These are phyloP conservation scores for Orychophragmus violaceus DNA, from an alignment of 345 rosid genomes.

Conservation along the genomic window DNA sequence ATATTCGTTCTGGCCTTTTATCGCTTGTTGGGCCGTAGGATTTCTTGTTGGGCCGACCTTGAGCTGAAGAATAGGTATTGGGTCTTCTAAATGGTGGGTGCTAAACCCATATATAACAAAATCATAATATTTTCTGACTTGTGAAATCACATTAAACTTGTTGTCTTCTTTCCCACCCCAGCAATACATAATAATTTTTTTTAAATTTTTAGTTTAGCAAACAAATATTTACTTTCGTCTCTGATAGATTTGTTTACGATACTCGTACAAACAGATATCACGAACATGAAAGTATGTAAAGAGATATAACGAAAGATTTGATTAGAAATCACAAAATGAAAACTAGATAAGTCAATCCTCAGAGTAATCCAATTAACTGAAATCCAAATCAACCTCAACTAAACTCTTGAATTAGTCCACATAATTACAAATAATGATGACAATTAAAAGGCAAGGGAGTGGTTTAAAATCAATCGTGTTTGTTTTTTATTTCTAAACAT, in stretches of 20 bases:
- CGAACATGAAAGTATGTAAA: not conserved
- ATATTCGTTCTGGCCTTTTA: too few species aligned
- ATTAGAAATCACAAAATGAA: conserved; percentile 11
- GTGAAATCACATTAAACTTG: too few species aligned
- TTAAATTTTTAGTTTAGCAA: too few species aligned
- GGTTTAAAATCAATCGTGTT: conserved; percentile 19
- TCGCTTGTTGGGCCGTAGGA: too few species aligned
- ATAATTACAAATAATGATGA: conserved; percentile 30
- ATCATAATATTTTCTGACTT: too few species aligned
- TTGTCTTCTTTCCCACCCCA: too few species aligned
- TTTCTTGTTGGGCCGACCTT: too few species aligned
- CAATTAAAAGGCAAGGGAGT: conserved; percentile 33
- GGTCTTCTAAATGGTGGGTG: too few species aligned
- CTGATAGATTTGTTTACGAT: not conserved
- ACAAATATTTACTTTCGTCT: not conserved
- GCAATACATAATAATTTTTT: too few species aligned
- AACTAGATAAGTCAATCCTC: conserved; percentile 5
- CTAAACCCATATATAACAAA: too few species aligned
- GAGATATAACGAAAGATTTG: conserved; percentile 22
- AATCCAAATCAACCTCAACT: conserved; percentile 27
- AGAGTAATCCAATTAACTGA: conserved; percentile 24
- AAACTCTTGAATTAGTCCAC: conserved; percentile 31
- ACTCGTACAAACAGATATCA: not conserved
- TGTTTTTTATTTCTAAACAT: conserved; percentile 18
- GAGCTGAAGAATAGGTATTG: too few species aligned